Percentiles rank a stretch among this genome's conserved stretches.
Evolutionary conservation across 1,284 basidiomycete genomes (phyloP).

Genomic region (Sanghuangporus baumii): DNA sequence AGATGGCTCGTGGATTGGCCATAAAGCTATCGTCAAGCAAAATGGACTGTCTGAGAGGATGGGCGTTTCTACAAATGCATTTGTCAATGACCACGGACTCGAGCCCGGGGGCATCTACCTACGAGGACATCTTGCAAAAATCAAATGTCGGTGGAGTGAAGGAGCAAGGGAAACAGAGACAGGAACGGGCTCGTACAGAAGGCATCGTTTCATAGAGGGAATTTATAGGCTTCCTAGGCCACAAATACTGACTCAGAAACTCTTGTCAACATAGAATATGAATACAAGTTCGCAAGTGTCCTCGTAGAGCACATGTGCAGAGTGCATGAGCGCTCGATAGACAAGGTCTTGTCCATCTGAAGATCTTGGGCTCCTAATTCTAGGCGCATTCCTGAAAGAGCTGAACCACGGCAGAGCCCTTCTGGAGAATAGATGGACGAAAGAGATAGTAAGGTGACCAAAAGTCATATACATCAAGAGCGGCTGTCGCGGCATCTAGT

Average conservation of each 20-base stretch:
- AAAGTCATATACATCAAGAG: not conserved
- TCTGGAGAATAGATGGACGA: not conserved
- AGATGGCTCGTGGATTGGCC: not conserved
- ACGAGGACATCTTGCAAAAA: not conserved
- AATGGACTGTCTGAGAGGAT: not conserved
- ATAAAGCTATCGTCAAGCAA: not conserved
- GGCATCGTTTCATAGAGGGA: not conserved
- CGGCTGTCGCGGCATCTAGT: not conserved
- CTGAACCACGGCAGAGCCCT: not conserved
- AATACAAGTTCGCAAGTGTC: not conserved
- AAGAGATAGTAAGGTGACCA: not conserved
- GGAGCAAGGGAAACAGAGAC: not conserved
- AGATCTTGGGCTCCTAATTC: no score
- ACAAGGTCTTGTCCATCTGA: no score
- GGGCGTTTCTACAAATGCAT: not conserved
- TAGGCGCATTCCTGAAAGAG: not conserved
- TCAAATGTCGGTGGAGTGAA: not conserved
- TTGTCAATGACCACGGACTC: not conserved
- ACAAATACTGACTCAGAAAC: not conserved
- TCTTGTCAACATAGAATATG: not conserved
- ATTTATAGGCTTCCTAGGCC: not conserved
- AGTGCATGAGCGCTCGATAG: no score
- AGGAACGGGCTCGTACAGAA: no score
- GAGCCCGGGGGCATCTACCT: not conserved
- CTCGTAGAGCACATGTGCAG: not conserved